A percentile compares a stretch with the other conserved stretches of the same genome.
phyloP scores from a whole-genome alignment of 1,139 yeast genomes.

The Hansenula sp. region DNA sequence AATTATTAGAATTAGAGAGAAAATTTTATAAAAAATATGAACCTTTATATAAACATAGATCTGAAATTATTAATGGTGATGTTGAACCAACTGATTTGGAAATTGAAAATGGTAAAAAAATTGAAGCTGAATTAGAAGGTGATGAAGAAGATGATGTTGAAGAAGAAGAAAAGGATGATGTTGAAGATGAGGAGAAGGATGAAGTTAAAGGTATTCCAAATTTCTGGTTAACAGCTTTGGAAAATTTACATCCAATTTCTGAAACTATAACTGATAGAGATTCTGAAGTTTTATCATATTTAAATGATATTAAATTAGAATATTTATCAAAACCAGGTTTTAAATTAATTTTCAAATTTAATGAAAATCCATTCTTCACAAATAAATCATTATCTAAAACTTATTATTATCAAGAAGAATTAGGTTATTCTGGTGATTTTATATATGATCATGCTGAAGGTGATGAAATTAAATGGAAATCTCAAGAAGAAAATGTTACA shows the following conservation, averaged over 20 bases:
- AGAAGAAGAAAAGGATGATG: constrained; percentile 42
- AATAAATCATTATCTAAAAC: constrained; percentile 74
- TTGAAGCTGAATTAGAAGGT: constrained; percentile 41
- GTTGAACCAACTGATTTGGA: constrained; percentile 78
- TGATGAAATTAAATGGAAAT: constrained; percentile 76
- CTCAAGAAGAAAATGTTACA: constrained; percentile 79
- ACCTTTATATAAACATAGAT: constrained; percentile 76
- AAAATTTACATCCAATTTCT: constrained; percentile 75
- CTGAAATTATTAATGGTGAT: constrained; percentile 64
- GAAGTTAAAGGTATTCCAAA: constrained; percentile 77
- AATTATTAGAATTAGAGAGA: constrained; percentile 81
- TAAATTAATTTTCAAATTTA: constrained; percentile 77
- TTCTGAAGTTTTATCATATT: constrained; percentile 69
- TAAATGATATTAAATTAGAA: constrained; percentile 73
- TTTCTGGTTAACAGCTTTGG: constrained; percentile 95
- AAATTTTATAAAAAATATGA: constrained; percentile 68
- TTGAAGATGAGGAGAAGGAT: constrained; percentile 41
- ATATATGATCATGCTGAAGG: constrained; percentile 98
- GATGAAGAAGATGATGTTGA: constrained; percentile 36
- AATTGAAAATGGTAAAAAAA: constrained; percentile 68
- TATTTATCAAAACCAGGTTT: constrained; percentile 86
- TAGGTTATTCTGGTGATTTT: constrained; percentile 93
- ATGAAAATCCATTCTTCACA: constrained; percentile 71
- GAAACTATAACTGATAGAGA: constrained; percentile 91
- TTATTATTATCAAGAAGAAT: constrained; percentile 89